These are phyloP conservation scores for Brassica hybrid DNA, from an alignment of 441 rosid species.

Conservation along the genomic window DNA sequence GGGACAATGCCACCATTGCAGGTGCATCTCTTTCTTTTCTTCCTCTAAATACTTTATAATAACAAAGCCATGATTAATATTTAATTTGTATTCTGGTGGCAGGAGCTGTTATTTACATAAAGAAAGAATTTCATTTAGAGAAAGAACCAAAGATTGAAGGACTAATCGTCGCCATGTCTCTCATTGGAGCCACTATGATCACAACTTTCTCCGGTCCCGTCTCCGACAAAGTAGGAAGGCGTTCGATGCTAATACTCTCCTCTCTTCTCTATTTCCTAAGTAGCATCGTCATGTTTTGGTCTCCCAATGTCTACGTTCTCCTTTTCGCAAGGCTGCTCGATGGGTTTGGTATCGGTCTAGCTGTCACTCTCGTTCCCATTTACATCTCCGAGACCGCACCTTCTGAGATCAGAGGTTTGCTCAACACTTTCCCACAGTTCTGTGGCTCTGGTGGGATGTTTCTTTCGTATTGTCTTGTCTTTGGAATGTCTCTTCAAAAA, in stretches of 20 bases:
- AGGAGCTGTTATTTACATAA: slow-evolving; percentile 58
- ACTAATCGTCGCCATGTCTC: slow-evolving; percentile 85
- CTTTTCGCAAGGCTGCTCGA: slow-evolving; percentile 76
- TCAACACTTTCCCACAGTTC: slow-evolving; percentile 90
- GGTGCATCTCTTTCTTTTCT: slow-evolving; percentile 44
- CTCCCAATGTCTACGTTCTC: slow-evolving; percentile 82
- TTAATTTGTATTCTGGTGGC: slow-evolving; percentile 21
- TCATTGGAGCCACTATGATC: slow-evolving; percentile 81
- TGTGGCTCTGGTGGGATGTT: slow-evolving; percentile 91
- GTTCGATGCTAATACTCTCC: slow-evolving; percentile 76
- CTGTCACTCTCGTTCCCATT: slow-evolving; percentile 78
- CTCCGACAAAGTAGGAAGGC: slow-evolving; percentile 79
- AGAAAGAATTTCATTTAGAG: slow-evolving; percentile 69
- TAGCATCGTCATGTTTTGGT: slow-evolving; percentile 82
- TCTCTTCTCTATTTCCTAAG: slow-evolving; percentile 72
- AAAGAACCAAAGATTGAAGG: slow-evolving; percentile 76
- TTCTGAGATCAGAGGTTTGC: slow-evolving; percentile 78
- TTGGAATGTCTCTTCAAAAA: slow-evolving; percentile 72
- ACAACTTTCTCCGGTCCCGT: slow-evolving; percentile 85
- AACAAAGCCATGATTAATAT: background rate
- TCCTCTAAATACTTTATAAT: background rate
- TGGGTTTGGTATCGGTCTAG: slow-evolving; percentile 85
- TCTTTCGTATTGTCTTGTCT: slow-evolving; percentile 83
- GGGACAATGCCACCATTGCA: slow-evolving; percentile 90
- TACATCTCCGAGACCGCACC: slow-evolving; percentile 97